phyloP scores from a whole-genome alignment of 2,329 filamentous ascomycete genomes.

The Colletotrichum tamarilloi region DNA sequence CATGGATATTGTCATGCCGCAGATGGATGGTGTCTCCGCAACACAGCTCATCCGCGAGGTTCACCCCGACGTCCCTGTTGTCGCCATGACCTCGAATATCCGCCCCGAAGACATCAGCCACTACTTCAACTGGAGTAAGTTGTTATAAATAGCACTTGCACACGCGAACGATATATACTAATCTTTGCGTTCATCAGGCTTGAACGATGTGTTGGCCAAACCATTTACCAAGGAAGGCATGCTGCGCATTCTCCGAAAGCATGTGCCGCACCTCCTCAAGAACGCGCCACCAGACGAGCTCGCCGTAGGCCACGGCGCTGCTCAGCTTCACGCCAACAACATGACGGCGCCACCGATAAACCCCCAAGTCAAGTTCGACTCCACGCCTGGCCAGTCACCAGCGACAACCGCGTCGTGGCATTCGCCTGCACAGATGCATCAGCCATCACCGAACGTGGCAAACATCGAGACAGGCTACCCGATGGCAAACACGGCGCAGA shows the following conservation, averaged over 20 bases:
- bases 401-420: conserved; percentile 59
- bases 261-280: conserved; percentile 86
- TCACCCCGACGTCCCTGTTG: conserved; percentile 84
- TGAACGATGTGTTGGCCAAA: conserved; percentile 97
- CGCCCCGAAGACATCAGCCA: conserved; percentile 95
- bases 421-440: conserved; percentile 64
- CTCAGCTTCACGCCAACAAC: conserved; percentile 48
- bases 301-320: conserved; percentile 46
- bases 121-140: conserved; percentile 76
- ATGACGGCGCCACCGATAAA: conserved; percentile 43
- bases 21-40: conserved; percentile 93
- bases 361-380: conserved; percentile 60
- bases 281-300: conserved; percentile 61
- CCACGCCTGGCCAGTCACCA: conserved; percentile 65
- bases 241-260: conserved; percentile 87
- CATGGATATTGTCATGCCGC: conserved; percentile 98
- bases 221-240: conserved; percentile 93
- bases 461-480: conserved; percentile 59
- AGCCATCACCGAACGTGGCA: conserved; percentile 56
- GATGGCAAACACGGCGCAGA: conserved; percentile 54
- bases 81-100: conserved; percentile 99
- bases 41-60: conserved; percentile 94
- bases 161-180: conserved; percentile 23
- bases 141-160: not conserved
- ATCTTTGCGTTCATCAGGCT: conserved; percentile 67